Evolutionary conservation across 2,329 filamentous ascomycete genomes (phyloP), one percentile per base, ranked within the genome.

Genomic region (Arthroderma sp.): DNA sequence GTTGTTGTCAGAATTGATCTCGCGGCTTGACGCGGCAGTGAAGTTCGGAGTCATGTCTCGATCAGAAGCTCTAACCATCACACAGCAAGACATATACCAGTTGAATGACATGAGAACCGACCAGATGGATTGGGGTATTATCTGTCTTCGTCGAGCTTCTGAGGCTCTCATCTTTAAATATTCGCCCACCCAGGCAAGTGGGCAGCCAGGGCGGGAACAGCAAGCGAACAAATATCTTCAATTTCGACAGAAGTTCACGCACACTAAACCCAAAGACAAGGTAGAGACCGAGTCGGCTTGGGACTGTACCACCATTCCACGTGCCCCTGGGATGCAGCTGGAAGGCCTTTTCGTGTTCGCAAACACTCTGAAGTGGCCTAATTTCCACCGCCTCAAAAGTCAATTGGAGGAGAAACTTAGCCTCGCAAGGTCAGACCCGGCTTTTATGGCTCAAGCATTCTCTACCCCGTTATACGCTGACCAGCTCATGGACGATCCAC

Each of bases 71-170:
- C 55, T 68, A 27, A 53, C 58, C 31, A 56, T 74, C 36, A 67
- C 63, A 1, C 53, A 58, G 1, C 56, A 64, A 27, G 69, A 74
- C 41, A 59, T 72, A 9, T 55, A 63, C 15, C 60, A 64, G 5
- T 70, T 74, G 43, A 63, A 68, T 39, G 61, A 61, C 22, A 53
- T 71, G 37, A 67, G 69, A 45, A 69, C 65, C n/a, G 59, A 62
- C 4, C 76, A 77, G 51, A 61, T 72, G 4, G 67, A 74, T 43
- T 77, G 74, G 74, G 73, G 76, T 55, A 56, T 78, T 27, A 62
- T 77, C 2, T 61, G 73, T 11, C 70, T 70, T 5, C 65, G 71
- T 22, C 63, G 70, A 2, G 75, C 76, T 42, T 57, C 75, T 30
- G 68, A 74, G 37, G 74, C 69, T 41, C 59, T 76, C n/a, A 54